Conservation (phyloP, 164 flowering plant genomes). For the Tetrastigma voinierianum region DNA sequence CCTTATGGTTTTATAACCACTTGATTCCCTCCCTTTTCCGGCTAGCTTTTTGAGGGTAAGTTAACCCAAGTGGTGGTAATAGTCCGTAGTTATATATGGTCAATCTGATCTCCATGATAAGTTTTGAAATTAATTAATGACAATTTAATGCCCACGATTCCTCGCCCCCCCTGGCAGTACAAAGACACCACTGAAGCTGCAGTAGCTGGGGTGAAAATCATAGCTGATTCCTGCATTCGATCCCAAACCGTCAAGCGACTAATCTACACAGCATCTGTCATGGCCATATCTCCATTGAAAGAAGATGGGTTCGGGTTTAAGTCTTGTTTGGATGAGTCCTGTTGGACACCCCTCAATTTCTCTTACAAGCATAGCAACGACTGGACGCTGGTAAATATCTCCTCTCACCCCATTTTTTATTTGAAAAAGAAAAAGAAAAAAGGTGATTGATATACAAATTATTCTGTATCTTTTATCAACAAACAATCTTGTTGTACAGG, state of each 20-base stretch:
- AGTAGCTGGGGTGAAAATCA: slow-evolving; percentile 23
- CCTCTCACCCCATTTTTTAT: background rate
- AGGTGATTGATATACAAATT: too few species aligned
- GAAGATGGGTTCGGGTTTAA: slow-evolving; percentile 29
- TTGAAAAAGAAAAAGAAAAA: too few species aligned
- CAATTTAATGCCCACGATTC: too few species aligned
- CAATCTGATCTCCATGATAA: too few species aligned
- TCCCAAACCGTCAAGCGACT: slow-evolving; percentile 50
- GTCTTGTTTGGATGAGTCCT: slow-evolving; percentile 16
- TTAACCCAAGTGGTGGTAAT: too few species aligned
- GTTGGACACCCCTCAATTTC: slow-evolving; percentile 18
- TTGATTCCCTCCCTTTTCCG: too few species aligned
- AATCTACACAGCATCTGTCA: slow-evolving; percentile 46
- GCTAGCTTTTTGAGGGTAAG: too few species aligned
- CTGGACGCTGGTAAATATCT: background rate
- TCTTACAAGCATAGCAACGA: background rate
- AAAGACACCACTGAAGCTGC: slow-evolving; percentile 14
- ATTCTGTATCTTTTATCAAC: too few species aligned
- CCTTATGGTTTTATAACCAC: too few species aligned
- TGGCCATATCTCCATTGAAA: slow-evolving; percentile 37
- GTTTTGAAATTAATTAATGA: too few species aligned
- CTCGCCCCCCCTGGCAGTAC: too few species aligned
- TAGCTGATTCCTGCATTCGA: slow-evolving; percentile 36
- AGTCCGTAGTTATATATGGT: too few species aligned
- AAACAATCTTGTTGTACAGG: slow-evolving; percentile 5